phyloP scores from a whole-genome alignment of 345 rosid genomes.

The Salix viminalis region DNA sequence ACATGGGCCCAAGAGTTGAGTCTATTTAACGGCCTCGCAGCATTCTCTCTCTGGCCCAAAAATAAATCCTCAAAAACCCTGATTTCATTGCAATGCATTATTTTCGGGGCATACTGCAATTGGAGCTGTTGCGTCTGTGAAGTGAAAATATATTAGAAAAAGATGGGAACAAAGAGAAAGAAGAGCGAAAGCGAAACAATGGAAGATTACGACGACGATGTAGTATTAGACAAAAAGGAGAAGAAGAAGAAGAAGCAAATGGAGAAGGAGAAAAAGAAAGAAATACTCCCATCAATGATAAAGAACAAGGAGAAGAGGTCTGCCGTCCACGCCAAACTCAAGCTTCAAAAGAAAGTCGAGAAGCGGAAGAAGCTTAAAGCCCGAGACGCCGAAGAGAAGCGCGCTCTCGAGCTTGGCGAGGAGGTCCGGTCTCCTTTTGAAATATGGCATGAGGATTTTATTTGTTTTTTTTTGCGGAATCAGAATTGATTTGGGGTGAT shows the following conservation, averaged over 20 bases:
- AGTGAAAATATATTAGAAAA: background rate
- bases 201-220: background rate
- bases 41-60: too few species aligned
- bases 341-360: constrained; percentile 77
- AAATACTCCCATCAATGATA: constrained; percentile 78
- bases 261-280: constrained; percentile 22
- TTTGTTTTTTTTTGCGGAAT: background rate
- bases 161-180: constrained; percentile 7
- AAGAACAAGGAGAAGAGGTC: constrained; percentile 94
- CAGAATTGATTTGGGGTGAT: background rate
- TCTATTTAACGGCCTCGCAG: too few species aligned
- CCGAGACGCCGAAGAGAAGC: constrained; percentile 74
- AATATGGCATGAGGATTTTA: background rate
- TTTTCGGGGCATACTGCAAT: background rate
- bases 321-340: constrained; percentile 66
- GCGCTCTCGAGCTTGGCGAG: constrained; percentile 84
- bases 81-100: background rate
- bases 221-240: background rate
- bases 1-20: too few species aligned
- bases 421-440: constrained; percentile 42
- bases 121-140: background rate
- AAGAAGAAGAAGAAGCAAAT: constrained; percentile 29
- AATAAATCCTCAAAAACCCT: constrained; percentile 3
- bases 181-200: background rate
- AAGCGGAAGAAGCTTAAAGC: constrained; percentile 77